These are phyloP conservation scores for Lantana camara DNA, from an alignment of 257 asterid genomes.

Conservation along the genomic window DNA sequence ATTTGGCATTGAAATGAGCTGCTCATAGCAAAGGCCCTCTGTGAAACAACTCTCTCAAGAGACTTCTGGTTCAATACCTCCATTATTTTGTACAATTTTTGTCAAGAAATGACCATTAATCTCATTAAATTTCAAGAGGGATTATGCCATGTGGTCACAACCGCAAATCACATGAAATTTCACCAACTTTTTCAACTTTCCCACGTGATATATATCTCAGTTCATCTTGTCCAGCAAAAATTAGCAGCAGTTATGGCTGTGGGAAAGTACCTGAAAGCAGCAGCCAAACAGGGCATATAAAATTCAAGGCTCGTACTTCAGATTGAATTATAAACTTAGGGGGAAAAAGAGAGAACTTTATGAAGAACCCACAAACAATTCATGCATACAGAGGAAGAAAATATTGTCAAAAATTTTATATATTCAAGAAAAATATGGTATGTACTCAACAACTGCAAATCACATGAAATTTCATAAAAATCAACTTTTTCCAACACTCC, in stretches of 20 bases:
- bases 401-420: too few species aligned
- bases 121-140: slow-evolving; percentile 13
- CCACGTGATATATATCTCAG: slow-evolving; percentile 1
- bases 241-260: slow-evolving; percentile 11
- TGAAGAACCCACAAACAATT: slow-evolving; percentile 15
- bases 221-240: slow-evolving; percentile 22
- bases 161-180: slow-evolving; percentile 55
- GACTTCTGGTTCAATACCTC: slow-evolving; percentile 59
- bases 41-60: slow-evolving; percentile 80
- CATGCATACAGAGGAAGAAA: too few species aligned
- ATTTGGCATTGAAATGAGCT: slow-evolving; percentile 78
- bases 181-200: slow-evolving; percentile 9
- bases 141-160: slow-evolving; percentile 35
- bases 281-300: not conserved
- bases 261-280: slow-evolving; percentile 19
- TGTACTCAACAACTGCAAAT: slow-evolving; percentile 44
- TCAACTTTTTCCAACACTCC: slow-evolving; percentile 8
- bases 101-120: slow-evolving; percentile 19
- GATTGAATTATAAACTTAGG: not conserved
- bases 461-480: slow-evolving; percentile 47
- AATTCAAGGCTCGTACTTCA: not conserved
- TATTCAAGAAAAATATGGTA: slow-evolving; percentile 1
- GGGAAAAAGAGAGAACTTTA: not conserved
- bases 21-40: slow-evolving; percentile 71
- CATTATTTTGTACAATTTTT: slow-evolving; percentile 35